Evolutionary conservation across 2,329 filamentous ascomycete species (phyloP), one percentile per base, ranked within the genome.

Genomic region (Periconia macrospinosa): DNA sequence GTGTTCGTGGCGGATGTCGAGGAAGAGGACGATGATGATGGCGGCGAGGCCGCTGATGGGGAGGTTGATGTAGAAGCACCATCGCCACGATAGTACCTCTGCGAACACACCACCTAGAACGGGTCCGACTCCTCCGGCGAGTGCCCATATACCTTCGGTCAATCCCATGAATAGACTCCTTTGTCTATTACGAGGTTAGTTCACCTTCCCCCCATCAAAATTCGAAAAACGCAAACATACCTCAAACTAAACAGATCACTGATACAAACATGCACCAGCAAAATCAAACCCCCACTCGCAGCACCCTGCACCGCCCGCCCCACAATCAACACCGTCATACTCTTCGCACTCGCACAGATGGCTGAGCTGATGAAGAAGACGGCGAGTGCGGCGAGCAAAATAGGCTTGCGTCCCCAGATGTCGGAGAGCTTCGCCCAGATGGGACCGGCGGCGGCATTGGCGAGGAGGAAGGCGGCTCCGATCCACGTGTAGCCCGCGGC

Each of bases 401-500:
- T 81, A 2, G 76, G 72, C 58, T 85, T 85, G 1, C 83, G 76
- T 15, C 82, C 82, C 79, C 81, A 85, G 35, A 85, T 85, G 58
- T 85, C 82, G 2, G 76, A 79, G 1, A 83, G 61, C 47, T 83
- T 83, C 3, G 86, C 87, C 89, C 89, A 92, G n/a, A 88, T 82
- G 0, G 88, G 87, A 0, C 83, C 84, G 1, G 80, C 80, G 0
- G 88, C 86, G 0, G 88, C 86, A 63, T 85, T 85, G 15, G 86
- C 86, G 11, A 92, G 82, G 3, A 91, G 77, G 69, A 89, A 92
- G 0, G 89, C 84, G 27, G 83, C 86, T 1, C 89, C 89, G 55
- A 93, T 88, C 90, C 89, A 92, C 14, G 86, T 85, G 72, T 91
- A 92, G 20, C 88, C 89, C 15, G 83, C 77, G 2, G 84, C 84